These are phyloP conservation scores for Bretschneidera sinensis DNA, from an alignment of 345 rosid species.

Conservation along the genomic window DNA sequence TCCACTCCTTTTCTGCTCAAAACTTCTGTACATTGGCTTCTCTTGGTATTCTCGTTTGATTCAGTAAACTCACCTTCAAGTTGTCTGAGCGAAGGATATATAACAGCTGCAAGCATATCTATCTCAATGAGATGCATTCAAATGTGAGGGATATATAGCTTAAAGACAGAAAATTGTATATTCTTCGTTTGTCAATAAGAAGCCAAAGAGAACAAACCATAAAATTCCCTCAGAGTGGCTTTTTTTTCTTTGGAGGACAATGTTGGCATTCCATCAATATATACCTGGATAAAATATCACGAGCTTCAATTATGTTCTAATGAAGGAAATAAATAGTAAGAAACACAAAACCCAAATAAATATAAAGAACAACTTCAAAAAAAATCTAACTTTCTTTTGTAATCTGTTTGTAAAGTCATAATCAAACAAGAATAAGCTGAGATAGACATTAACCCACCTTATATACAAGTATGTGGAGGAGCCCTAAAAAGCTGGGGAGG, in stretches of 20 bases:
- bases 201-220: constrained; percentile 36
- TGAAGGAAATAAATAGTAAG: background rate
- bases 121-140: constrained; percentile 5
- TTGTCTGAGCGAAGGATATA: constrained; percentile 55
- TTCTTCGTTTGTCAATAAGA: background rate
- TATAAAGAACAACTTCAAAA: background rate
- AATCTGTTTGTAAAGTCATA: background rate
- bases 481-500: constrained; percentile 49
- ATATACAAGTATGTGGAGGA: constrained; percentile 52
- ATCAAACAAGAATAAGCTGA: background rate
- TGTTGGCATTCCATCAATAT: constrained; percentile 54
- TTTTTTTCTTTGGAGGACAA: constrained; percentile 51
- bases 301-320: constrained; percentile 10
- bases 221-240: constrained; percentile 60
- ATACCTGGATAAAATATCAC: constrained; percentile 32
- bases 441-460: constrained; percentile 29
- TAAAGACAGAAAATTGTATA: too few species aligned
- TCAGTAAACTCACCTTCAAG: constrained; percentile 40
- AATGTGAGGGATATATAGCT: too few species aligned
- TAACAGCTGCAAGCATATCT: constrained; percentile 46
- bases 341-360: background rate
- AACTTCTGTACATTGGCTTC: constrained; percentile 14
- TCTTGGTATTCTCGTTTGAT: constrained; percentile 20
- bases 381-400: too few species aligned
- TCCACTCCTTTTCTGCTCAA: constrained; percentile 25